Conservation (phyloP, 2,329 filamentous ascomycete species). For the Mycosphaerella sp. region DNA sequence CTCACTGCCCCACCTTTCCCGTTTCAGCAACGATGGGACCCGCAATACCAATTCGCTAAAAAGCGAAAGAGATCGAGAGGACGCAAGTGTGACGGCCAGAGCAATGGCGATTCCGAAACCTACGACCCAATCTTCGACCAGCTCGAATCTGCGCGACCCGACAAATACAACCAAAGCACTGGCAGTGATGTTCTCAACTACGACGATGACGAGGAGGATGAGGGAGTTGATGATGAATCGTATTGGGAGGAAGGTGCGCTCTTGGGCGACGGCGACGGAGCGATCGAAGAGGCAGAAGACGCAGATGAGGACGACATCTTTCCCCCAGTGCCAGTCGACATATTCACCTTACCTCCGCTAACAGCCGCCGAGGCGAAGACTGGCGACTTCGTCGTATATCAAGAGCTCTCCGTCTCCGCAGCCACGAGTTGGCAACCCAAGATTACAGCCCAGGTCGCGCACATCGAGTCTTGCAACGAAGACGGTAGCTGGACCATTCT, state of each 20-base stretch:
- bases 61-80: constrained; percentile 46
- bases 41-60: constrained; percentile 54
- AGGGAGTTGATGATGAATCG: constrained; percentile 23
- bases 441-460: constrained; percentile 58
- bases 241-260: constrained; percentile 30
- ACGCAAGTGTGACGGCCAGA: constrained; percentile 41
- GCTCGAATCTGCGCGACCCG: constrained; percentile 31
- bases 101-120: constrained; percentile 34
- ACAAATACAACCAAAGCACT: constrained; percentile 35
- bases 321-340: constrained; percentile 36
- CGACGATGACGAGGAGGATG: constrained; percentile 40
- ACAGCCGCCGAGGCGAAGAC: constrained; percentile 43
- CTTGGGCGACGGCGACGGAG: constrained; percentile 22
- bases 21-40: constrained; percentile 79
- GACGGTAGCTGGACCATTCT: constrained; percentile 46
- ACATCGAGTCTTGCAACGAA: constrained; percentile 51
- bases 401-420: constrained; percentile 55
- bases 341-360: constrained; percentile 48
- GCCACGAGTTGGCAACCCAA: constrained; percentile 62
- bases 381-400: constrained; percentile 65
- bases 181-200: constrained; percentile 37
- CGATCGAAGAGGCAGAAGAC: constrained; percentile 23
- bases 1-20: constrained; percentile 79
- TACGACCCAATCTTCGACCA: neutral
- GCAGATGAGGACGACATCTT: constrained; percentile 51